Base-by-base conservation (phyloP, 352 stramenopile species). In the Thraustotheca clavata region DNA sequence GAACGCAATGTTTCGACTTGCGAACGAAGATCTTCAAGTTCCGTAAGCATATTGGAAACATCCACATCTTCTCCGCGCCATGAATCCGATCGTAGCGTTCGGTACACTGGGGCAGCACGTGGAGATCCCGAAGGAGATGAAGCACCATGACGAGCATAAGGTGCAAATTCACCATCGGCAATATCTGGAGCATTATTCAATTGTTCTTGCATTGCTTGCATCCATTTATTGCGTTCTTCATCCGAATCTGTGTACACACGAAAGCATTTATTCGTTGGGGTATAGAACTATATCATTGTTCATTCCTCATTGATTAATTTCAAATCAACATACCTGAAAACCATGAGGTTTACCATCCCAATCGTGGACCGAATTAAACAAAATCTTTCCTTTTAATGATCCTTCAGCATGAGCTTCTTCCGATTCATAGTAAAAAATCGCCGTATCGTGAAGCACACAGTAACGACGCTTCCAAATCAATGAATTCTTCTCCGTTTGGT, bases 381-480 rank as follows among this genome's bases (percentile, higher is more conserved):
- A 74, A 69, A 92, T 90, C 69, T 90, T 90, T 69, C 83, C 83
- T 49, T 83, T 83, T 69, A 92, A 86, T 16, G 75, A 67, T 67
- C 75, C 74, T 67, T 83, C 79, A 61, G 85, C 79, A 67, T 86
- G 89, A 63, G 87, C 83, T 38, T 83, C 80, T 27, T 86, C 66
- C 43, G 52, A 82, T 59, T 88, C 74, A 62, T 83, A 92, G 73
- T 92, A 89, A 16, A 89, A 78, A 69, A 92, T 92, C 66, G 79
- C 71, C 65, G 67, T 68, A 33, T 73, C 61, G 71, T 89, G 86
- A 39, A 92, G 77, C 27, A 92, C 83, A 68, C 83, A 92, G 76
- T 87, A 92, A 67, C 83, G 83, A 48, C 89, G 90, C 76, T 92
- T 92, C 83, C 83, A 92, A 6, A 92, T 76, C 63, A 92, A 72